phyloP scores from a whole-genome alignment of 352 stramenopile genomes.

The Pythium dissotocum region DNA sequence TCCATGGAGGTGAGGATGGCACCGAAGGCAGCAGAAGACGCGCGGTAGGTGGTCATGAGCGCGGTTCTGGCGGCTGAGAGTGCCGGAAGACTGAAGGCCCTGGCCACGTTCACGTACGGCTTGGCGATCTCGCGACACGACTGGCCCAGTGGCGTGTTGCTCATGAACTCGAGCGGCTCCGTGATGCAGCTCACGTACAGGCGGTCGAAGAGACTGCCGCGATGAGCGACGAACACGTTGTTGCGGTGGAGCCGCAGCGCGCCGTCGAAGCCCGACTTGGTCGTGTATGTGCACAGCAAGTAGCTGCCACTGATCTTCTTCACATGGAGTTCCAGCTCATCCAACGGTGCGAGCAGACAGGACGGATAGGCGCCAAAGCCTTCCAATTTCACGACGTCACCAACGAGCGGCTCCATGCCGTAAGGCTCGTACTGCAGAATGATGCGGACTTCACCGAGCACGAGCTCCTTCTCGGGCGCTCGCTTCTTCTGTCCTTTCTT shows the following conservation, averaged over 20 bases:
- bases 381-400: conserved; percentile 78
- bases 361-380: conserved; percentile 77
- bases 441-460: conserved; percentile 70
- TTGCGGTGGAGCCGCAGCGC: conserved; percentile 71
- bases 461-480: conserved; percentile 39
- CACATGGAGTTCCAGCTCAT: conserved; percentile 74
- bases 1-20: conserved; percentile 64
- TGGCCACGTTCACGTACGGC: conserved; percentile 71
- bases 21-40: conserved; percentile 65
- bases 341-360: conserved; percentile 54
- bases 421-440: conserved; percentile 81
- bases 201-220: conserved; percentile 66
- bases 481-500: conserved; percentile 44
- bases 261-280: conserved; percentile 63
- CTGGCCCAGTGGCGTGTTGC: conserved; percentile 62
- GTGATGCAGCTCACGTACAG: conserved; percentile 69
- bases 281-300: conserved; percentile 71
- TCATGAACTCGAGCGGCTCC: conserved; percentile 72
- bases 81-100: conserved; percentile 68
- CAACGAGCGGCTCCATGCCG: conserved; percentile 70
- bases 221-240: conserved; percentile 76
- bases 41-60: conserved; percentile 68
- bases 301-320: conserved; percentile 84
- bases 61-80: conserved; percentile 66
- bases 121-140: conserved; percentile 49